Evolutionary conservation across 2,329 filamentous ascomycete genomes (phyloP).

Genomic region (Xylariales sp.): DNA sequence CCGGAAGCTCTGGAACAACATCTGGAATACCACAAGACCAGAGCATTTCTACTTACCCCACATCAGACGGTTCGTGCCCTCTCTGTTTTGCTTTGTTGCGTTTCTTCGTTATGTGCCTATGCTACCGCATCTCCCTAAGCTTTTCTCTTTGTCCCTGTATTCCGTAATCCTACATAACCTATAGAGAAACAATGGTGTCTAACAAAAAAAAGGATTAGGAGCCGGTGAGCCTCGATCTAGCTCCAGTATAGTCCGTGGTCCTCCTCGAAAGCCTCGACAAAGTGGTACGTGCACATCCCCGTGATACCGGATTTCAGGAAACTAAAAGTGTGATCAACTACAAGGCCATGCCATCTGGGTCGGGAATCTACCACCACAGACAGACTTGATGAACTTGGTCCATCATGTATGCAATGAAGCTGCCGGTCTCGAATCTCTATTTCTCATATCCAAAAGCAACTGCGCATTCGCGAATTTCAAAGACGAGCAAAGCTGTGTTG

Average conservation of each 20-base stretch:
- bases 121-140: neutral
- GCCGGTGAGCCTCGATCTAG: conserved; percentile 1
- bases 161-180: too few relatives aligned
- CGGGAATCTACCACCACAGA: conserved; percentile 83
- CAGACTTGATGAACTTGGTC: conserved; percentile 78
- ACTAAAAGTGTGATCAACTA: too few relatives aligned
- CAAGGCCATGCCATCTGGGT: conserved; percentile 90
- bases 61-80: conserved; percentile 21
- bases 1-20: conserved; percentile 13
- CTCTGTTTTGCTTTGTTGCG: too few relatives aligned
- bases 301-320: too few relatives aligned
- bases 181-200: too few relatives aligned
- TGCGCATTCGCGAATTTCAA: conserved; percentile 96
- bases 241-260: conserved; percentile 44
- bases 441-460: conserved; percentile 94
- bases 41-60: conserved; percentile 9
- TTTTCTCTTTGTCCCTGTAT: too few relatives aligned
- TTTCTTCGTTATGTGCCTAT: too few relatives aligned
- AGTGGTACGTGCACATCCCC: conserved; percentile 44
- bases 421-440: conserved; percentile 77
- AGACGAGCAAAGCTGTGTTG: conserved; percentile 68
- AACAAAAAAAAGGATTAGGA: too few relatives aligned
- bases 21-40: conserved; percentile 16
- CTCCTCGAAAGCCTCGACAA: conserved; percentile 54
- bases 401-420: conserved; percentile 83